These are phyloP conservation scores for Colletotrichum gigasporum DNA, from an alignment of 2,329 filamentous ascomycete genomes.

Conservation along the genomic window DNA sequence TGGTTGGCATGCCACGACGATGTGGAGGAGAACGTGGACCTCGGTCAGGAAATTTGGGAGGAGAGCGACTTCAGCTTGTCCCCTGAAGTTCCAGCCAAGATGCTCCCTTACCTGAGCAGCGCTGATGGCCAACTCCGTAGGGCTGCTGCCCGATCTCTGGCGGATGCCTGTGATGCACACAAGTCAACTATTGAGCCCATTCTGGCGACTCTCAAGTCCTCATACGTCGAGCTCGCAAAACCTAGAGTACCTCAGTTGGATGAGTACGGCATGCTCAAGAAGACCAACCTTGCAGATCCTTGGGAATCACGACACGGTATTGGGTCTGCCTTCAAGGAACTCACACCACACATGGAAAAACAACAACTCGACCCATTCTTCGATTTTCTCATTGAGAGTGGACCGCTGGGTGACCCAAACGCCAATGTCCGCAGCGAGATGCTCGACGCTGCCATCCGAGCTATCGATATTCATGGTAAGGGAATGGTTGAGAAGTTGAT, in stretches of 20 bases:
- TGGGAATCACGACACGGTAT: conserved; percentile 94
- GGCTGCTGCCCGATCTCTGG: conserved; percentile 83
- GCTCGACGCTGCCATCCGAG: conserved; percentile 85
- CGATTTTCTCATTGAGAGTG: conserved; percentile 84
- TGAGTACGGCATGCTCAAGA: conserved; percentile 93
- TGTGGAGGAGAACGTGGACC: conserved; percentile 83
- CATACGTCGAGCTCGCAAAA: conserved; percentile 83
- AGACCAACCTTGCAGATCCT: conserved; percentile 85
- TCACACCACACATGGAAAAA: conserved; percentile 75
- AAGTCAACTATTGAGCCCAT: conserved; percentile 68
- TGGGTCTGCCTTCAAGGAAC: conserved; percentile 84
- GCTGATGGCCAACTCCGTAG: conserved; percentile 84
- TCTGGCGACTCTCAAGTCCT: conserved; percentile 71
- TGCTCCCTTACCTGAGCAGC: conserved; percentile 82
- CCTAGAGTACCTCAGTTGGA: conserved; percentile 86
- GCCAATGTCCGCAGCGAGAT: conserved; percentile 84
- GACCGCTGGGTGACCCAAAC: conserved; percentile 87
- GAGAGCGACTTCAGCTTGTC: conserved; percentile 83
- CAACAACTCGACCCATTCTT: conserved; percentile 80
- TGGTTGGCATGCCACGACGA: conserved; percentile 96
- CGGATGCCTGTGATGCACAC: conserved; percentile 74
- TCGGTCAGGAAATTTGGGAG: conserved; percentile 92
- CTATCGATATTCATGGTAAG: conserved; percentile 85
- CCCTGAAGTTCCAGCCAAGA: conserved; percentile 70
- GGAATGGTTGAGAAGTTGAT: conserved; percentile 88